A percentile compares a stretch with the other conserved stretches of the same genome.
Conservation (phyloP, 805 yeast species). For the Yarrowia sp. region DNA sequence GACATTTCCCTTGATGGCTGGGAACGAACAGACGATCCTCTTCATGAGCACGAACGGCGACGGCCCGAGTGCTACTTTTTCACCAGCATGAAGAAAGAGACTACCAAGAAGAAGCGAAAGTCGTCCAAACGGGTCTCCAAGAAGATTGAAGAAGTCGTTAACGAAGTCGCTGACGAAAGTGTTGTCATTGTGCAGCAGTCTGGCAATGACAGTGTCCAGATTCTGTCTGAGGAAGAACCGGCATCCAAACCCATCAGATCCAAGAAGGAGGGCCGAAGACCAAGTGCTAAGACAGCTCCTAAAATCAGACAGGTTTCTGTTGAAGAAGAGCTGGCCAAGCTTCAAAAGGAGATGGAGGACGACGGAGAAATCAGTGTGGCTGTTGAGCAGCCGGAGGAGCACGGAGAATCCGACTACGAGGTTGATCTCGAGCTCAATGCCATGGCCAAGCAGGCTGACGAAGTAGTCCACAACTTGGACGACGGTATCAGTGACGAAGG, state of each 20-base stretch:
- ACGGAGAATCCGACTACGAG: slow-evolving; percentile 1
- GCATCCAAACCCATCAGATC: not conserved
- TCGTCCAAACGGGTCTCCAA: not conserved
- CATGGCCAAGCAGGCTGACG: slow-evolving; percentile 26
- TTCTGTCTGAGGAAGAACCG: not conserved
- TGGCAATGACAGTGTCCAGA: not conserved
- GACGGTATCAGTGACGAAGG: slow-evolving; percentile 3
- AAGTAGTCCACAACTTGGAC: not conserved
- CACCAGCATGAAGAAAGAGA: slow-evolving; percentile 23
- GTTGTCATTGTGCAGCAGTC: not conserved
- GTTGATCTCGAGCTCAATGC: not conserved
- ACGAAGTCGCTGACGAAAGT: not conserved
- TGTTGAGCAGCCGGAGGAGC: not conserved
- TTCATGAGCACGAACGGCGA: slow-evolving; percentile 52
- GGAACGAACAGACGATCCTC: slow-evolving; percentile 64
- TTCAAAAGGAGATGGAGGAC: slow-evolving; percentile 19
- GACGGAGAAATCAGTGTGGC: not conserved
- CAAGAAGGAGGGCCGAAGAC: not conserved
- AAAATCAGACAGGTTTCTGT: slow-evolving; percentile 5
- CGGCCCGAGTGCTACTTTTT: slow-evolving; percentile 45
- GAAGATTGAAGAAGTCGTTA: not conserved
- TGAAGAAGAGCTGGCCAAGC: slow-evolving; percentile 8
- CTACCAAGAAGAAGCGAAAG: not conserved
- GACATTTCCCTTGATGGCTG: slow-evolving; percentile 65
- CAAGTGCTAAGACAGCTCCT: not conserved